Evolutionary conservation across 169 alveolate genomes (phyloP).

Genomic region (Plasmodium fragile): DNA sequence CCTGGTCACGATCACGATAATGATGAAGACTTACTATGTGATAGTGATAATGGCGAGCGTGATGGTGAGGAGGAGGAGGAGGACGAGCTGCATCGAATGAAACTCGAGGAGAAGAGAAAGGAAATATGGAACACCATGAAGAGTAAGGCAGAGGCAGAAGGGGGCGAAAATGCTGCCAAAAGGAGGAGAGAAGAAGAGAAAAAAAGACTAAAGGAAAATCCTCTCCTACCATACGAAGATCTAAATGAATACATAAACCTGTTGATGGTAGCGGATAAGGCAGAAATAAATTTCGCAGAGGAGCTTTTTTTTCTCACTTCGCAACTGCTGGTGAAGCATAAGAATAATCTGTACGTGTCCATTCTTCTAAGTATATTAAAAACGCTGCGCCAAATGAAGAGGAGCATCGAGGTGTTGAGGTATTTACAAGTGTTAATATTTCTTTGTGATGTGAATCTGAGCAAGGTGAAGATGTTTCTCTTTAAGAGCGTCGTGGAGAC

Average conservation of each 20-base stretch:
- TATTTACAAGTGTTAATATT: slow-evolving; percentile 27
- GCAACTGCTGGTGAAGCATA: slow-evolving; percentile 14
- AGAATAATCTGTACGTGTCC: slow-evolving; percentile 7
- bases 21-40: too few relatives aligned
- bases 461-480: background rate
- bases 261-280: slow-evolving; percentile 31
- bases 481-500: slow-evolving; percentile 31
- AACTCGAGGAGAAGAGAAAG: slow-evolving; percentile 23
- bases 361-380: slow-evolving; percentile 32
- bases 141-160: background rate
- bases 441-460: slow-evolving; percentile 26
- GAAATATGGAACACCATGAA: slow-evolving; percentile 17
- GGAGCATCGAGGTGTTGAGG: background rate
- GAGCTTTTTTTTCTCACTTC: slow-evolving; percentile 29
- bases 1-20: background rate
- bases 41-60: background rate
- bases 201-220: background rate
- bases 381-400: slow-evolving; percentile 5
- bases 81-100: background rate
- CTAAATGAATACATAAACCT: slow-evolving; percentile 47
- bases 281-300: slow-evolving; percentile 38
- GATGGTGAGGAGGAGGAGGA: background rate
- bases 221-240: background rate
- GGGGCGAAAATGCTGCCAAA: background rate
- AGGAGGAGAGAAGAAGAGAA: background rate